Percentiles rank a stretch among this genome's conserved stretches.
Conservation (phyloP, 768 basidiomycete genomes). For the Suillus weaverae region DNA sequence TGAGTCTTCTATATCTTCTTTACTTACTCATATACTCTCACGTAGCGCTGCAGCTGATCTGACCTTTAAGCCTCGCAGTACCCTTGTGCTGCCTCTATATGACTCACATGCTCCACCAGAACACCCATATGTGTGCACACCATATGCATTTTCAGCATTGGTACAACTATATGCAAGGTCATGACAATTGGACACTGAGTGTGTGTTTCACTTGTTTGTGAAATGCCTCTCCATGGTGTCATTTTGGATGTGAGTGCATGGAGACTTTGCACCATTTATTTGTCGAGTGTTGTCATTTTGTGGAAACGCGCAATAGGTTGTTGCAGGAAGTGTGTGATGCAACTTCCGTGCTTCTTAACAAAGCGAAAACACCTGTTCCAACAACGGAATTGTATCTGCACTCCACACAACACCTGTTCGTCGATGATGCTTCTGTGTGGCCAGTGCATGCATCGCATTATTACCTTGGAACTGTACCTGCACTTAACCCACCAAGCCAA, state of each 20-base stretch:
- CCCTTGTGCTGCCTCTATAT: neutral
- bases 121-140: slow-evolving; percentile 17
- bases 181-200: slow-evolving; percentile 19
- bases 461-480: neutral
- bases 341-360: neutral
- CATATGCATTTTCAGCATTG: slow-evolving; percentile 21
- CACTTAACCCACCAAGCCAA: no score
- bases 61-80: neutral
- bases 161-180: slow-evolving; percentile 25
- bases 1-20: no score
- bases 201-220: neutral
- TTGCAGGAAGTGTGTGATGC: neutral
- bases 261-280: neutral
- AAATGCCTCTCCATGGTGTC: neutral
- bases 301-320: neutral
- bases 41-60: neutral
- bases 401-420: no score
- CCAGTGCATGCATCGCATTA: neutral
- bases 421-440: neutral
- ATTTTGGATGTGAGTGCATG: neutral
- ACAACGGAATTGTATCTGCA: neutral
- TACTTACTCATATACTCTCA: neutral
- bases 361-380: neutral
- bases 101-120: slow-evolving; percentile 11
- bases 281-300: neutral